phyloP scores from a whole-genome alignment of 139 green algal species.

The Coelastrella sp. region DNA sequence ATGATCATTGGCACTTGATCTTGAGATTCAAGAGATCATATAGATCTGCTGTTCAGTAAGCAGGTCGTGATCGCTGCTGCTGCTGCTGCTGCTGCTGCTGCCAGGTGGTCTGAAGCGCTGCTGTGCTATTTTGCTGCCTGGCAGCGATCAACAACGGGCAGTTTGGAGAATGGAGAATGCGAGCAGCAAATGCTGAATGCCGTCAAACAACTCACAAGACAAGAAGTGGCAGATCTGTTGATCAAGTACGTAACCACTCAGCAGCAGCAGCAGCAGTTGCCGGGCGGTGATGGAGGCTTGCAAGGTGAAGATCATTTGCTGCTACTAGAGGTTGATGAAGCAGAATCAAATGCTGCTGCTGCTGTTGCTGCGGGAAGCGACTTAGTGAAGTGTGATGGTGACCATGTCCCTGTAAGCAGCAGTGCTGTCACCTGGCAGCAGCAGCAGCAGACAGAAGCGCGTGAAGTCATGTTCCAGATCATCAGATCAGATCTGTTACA shows the following conservation, averaged over 20 bases:
- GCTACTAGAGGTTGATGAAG: background rate
- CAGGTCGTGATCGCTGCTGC: background rate
- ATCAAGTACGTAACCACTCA: background rate
- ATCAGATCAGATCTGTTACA: background rate
- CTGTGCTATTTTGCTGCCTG: background rate
- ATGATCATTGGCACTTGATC: too few species aligned
- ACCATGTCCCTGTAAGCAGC: too few species aligned
- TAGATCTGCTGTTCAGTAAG: too few species aligned
- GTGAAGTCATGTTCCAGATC: slow-evolving; percentile 25
- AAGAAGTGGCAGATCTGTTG: slow-evolving; percentile 12
- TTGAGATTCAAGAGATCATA: too few species aligned
- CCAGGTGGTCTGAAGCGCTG: slow-evolving; percentile 16
- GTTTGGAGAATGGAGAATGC: background rate
- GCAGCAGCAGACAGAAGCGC: background rate
- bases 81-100: background rate
- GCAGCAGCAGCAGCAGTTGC: slow-evolving; percentile 3
- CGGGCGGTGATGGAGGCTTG: too few species aligned
- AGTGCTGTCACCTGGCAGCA: background rate
- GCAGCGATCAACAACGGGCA: background rate
- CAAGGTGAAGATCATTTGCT: too few species aligned
- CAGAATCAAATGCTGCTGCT: background rate
- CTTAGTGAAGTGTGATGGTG: too few species aligned
- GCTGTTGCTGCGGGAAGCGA: background rate
- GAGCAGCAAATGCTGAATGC: background rate
- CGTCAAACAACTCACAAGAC: background rate